phyloP scores from a whole-genome alignment of 257 asterid species.

The Nicotiana obtusifolia region DNA sequence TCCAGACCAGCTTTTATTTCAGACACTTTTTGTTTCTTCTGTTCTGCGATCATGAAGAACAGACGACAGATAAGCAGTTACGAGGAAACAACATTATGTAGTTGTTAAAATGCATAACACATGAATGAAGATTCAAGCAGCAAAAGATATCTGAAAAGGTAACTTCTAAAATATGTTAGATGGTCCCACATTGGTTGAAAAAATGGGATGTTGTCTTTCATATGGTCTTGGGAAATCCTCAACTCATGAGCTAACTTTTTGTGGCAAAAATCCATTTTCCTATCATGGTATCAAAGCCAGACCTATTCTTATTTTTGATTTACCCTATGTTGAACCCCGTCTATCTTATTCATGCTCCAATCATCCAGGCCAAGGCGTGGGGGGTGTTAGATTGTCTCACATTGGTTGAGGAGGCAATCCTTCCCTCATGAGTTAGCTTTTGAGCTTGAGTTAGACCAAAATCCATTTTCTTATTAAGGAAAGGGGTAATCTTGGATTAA shows the following conservation, averaged over 20 bases:
- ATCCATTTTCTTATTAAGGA: neutral
- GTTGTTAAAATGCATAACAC: neutral
- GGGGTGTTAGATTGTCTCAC: neutral
- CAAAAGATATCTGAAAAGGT: neutral
- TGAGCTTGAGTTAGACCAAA: neutral
- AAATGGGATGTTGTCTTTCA: neutral
- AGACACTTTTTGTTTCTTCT: conserved; percentile 51
- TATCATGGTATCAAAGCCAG: neutral
- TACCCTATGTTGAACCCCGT: neutral
- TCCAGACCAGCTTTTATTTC: conserved; percentile 28
- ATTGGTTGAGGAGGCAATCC: neutral
- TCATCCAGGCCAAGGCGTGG: neutral
- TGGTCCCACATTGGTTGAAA: neutral
- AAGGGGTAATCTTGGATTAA: neutral
- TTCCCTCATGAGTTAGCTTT: neutral
- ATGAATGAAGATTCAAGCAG: neutral
- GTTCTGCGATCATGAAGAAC: conserved; percentile 43
- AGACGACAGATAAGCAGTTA: neutral
- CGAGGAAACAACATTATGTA: neutral
- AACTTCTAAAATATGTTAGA: neutral
- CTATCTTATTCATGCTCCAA: neutral
- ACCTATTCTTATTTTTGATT: neutral
- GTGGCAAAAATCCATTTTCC: neutral
- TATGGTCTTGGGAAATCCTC: neutral
- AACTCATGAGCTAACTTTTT: neutral